Conservation (phyloP, 225 moss, liverwort and hornwort species). For the Straminergon stramineum region DNA sequence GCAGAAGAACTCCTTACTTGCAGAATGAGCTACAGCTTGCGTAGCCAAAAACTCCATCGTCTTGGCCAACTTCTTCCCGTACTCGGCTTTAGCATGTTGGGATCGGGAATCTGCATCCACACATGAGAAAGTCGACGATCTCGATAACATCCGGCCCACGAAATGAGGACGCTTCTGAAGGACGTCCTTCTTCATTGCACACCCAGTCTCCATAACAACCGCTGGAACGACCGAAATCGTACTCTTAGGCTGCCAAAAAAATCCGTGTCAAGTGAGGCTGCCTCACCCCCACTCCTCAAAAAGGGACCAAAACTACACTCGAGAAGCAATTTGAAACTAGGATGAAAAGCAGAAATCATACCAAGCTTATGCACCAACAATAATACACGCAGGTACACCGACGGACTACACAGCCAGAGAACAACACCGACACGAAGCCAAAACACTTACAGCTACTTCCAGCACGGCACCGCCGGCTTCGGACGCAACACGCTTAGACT, state of each 20-base stretch:
- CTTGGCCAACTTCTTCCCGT: constrained; percentile 37
- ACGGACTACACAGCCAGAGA: neutral
- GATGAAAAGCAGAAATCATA: too few species aligned
- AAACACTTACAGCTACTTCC: neutral
- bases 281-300: neutral
- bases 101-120: constrained; percentile 17
- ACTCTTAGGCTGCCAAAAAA: neutral
- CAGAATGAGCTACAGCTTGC: neutral
- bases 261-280: neutral
- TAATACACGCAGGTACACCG: neutral
- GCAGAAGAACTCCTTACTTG: neutral
- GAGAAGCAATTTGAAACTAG: neutral
- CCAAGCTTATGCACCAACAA: neutral
- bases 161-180: constrained; percentile 6
- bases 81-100: constrained; percentile 28
- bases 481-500: neutral
- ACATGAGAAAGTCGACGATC: constrained; percentile 39
- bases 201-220: neutral
- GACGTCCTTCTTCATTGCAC: neutral
- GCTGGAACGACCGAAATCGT: neutral
- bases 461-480: neutral
- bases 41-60: constrained; percentile 29
- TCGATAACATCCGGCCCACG: constrained; percentile 22
- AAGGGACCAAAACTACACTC: neutral
- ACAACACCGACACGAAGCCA: neutral